A percentile compares a stretch with the other conserved stretches of the same genome.
phyloP scores from a whole-genome alignment of 176 grass and related monocot species.

The Ananas comosus region DNA sequence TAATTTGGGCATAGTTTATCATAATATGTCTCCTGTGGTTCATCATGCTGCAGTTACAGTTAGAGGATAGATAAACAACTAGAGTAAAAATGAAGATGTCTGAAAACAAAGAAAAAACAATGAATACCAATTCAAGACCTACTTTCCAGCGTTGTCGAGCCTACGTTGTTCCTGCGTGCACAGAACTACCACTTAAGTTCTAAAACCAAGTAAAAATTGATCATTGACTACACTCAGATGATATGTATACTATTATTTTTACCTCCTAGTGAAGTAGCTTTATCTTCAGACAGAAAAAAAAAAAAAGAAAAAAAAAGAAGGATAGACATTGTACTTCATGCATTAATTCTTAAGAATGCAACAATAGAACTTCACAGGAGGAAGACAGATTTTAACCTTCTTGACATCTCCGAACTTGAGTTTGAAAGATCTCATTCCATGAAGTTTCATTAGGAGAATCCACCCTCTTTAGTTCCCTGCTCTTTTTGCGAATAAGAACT shows the following conservation, averaged over 20 bases:
- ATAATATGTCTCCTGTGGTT: no score
- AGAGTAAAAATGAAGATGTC: no score
- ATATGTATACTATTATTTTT: not conserved
- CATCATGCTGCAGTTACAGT: no score
- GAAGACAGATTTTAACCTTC: slow-evolving; percentile 48
- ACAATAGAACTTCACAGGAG: not conserved
- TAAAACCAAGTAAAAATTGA: no score
- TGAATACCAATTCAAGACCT: no score
- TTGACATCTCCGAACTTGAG: slow-evolving; percentile 56
- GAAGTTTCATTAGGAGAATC: slow-evolving; percentile 36
- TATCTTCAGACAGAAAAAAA: not conserved
- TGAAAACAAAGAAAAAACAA: no score
- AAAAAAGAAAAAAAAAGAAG: not conserved
- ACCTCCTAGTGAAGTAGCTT: not conserved
- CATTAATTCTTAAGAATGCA: not conserved
- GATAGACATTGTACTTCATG: not conserved
- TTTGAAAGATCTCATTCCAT: slow-evolving; percentile 42
- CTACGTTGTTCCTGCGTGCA: no score
- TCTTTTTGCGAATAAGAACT: slow-evolving; percentile 78
- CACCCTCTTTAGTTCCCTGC: slow-evolving; percentile 47
- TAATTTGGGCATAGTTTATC: no score
- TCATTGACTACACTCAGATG: no score
- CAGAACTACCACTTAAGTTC: no score
- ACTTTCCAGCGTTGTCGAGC: no score
- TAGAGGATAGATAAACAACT: no score